Percentiles rank a stretch among this genome's conserved stretches.
Conservation (phyloP, 2,329 filamentous ascomycete species). For the Penicillium sp. region DNA sequence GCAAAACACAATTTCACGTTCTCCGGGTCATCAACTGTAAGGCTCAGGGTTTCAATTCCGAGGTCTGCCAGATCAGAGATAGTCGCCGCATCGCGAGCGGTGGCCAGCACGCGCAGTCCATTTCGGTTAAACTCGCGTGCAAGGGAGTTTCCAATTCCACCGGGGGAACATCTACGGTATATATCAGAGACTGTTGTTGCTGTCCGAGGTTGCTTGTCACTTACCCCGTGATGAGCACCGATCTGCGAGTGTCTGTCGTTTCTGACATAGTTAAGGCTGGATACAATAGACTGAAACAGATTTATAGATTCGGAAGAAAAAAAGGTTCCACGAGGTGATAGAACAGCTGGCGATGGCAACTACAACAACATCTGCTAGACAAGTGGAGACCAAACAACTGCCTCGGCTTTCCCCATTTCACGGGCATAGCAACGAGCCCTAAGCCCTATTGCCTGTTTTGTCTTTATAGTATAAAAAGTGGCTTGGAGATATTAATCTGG, state of each 20-base stretch:
- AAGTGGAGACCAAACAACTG: neutral
- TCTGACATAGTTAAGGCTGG: slow-evolving; percentile 21
- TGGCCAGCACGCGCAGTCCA: slow-evolving; percentile 59
- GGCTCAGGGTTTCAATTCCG: slow-evolving; percentile 55
- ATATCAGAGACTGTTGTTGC: slow-evolving; percentile 7
- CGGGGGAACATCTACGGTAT: slow-evolving; percentile 41
- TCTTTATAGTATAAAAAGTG: neutral
- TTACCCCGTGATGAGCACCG: slow-evolving; percentile 46
- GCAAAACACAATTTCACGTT: slow-evolving; percentile 51
- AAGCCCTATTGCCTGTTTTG: slow-evolving; percentile 22
- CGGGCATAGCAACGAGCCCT: slow-evolving; percentile 9
- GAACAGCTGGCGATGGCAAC: neutral
- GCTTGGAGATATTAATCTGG: neutral
- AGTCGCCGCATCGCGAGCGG: slow-evolving; percentile 52
- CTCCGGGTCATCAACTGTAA: slow-evolving; percentile 54
- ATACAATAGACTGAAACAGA: neutral
- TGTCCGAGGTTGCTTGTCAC: slow-evolving; percentile 8
- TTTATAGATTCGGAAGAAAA: no score
- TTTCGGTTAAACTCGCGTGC: slow-evolving; percentile 56
- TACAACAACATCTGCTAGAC: neutral
- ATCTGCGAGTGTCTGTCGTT: slow-evolving; percentile 35
- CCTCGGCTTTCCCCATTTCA: slow-evolving; percentile 16
- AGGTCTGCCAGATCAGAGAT: slow-evolving; percentile 51
- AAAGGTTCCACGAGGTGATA: neutral
- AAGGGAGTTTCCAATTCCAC: slow-evolving; percentile 60